Base-by-base conservation (phyloP, 2,329 filamentous ascomycete genomes). In the Kalaharituber pfeilii region DNA sequence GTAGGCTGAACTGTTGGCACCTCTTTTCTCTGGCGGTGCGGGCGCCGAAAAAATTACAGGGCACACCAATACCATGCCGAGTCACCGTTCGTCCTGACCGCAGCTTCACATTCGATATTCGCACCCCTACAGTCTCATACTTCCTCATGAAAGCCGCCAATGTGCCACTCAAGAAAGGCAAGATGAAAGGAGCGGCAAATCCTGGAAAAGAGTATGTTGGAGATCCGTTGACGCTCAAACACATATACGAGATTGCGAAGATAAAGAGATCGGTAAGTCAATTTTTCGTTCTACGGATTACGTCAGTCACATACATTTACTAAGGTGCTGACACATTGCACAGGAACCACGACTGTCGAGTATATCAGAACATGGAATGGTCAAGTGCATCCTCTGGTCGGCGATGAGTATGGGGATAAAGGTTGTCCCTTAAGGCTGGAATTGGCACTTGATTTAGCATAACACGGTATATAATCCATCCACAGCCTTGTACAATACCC, bases 201-300 rank as follows among this genome's bases (percentile, higher is more conserved):
- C 83, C 86, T 0, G 84, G 81, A 1, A 75, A 81, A 57, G 86
- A 94, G 62, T 79, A 73, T 6, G 56, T 59, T 11, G 78, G 94
- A n/a, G 91, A 89, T 55, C 82, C 78, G 2, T 76, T 98, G 54
- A 91, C 83, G 64, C 71, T 98, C 65, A 98, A 98, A 74, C 91
- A 98, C 71, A 74, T 98, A 22, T 96, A 87, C 71, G 89, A 96
- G 72, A 96, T 98, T 69, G 91, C 91, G 61, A 88, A 86, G 75
- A 93, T 98, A 66, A 98, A 98, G 76, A 82, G 50, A 20, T 55
- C 56, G 24, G 62, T 63, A 47, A 24, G 57, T 58, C 26, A 6
- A n/a, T 28, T 20, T 27, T 44, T 26, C 26, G 36, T 39, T n/a
- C 11, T 8, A 7, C 9, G 6, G 25, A 24, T 52, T 24, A 25